Percentiles rank a stretch among this genome's conserved stretches.
Conservation (phyloP, 1,139 yeast genomes). For the Yamadazyma kanchanaburiensis region DNA sequence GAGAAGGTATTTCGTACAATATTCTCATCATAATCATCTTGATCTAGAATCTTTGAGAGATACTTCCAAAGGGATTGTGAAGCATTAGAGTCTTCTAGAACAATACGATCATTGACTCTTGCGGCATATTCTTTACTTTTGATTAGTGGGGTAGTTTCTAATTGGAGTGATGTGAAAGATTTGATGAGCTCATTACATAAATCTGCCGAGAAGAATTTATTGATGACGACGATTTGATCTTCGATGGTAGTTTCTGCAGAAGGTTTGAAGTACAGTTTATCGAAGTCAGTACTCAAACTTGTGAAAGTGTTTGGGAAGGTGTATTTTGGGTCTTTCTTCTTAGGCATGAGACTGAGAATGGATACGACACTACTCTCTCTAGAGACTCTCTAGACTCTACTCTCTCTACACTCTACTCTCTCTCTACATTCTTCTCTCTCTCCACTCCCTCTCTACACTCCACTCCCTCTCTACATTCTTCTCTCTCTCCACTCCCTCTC, state of each 20-base stretch:
- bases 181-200: slow-evolving; percentile 44
- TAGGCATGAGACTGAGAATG: slow-evolving; percentile 4
- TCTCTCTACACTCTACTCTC: no score
- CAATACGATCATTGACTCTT: slow-evolving; percentile 53
- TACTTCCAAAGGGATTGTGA: slow-evolving; percentile 46
- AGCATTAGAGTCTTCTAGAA: slow-evolving; percentile 36
- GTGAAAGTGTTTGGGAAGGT: slow-evolving; percentile 28
- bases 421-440: no score
- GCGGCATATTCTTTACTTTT: slow-evolving; percentile 57
- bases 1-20: slow-evolving; percentile 23
- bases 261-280: slow-evolving; percentile 31
- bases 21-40: slow-evolving; percentile 31
- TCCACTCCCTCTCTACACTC: no score
- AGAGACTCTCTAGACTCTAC: no score
- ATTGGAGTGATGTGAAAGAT: slow-evolving; percentile 28
- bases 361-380: slow-evolving; percentile 1
- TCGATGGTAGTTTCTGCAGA: slow-evolving; percentile 25
- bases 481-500: no score
- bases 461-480: no score
- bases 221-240: slow-evolving; percentile 47
- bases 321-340: slow-evolving; percentile 7
- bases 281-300: slow-evolving; percentile 16
- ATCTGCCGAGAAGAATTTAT: slow-evolving; percentile 39
- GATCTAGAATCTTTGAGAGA: slow-evolving; percentile 28
- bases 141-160: slow-evolving; percentile 49